Evolutionary conservation across 176 grass and related monocot species (phyloP).

Genomic region (Carex kokanica): DNA sequence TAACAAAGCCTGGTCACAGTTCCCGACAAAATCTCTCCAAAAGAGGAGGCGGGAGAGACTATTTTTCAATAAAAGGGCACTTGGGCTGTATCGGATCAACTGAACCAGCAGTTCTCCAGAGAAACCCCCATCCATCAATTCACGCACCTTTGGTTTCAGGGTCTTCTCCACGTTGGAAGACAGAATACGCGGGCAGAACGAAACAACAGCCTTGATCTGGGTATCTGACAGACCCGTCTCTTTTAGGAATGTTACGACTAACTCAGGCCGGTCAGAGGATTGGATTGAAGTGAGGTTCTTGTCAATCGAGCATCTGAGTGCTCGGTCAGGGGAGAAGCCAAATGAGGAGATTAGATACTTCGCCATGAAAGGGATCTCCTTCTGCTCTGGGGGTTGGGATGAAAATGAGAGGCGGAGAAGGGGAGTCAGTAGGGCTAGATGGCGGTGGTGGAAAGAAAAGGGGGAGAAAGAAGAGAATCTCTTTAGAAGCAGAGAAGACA

Average conservation of each 20-base stretch:
- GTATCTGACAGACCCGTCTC: conserved; percentile 2
- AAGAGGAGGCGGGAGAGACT: background rate
- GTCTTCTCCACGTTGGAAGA: conserved; percentile 2
- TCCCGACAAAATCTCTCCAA: conserved; percentile 13
- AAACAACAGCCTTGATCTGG: background rate
- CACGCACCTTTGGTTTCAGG: conserved; percentile 6
- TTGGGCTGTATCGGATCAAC: background rate
- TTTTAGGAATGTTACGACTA: background rate
- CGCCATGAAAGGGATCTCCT: background rate
- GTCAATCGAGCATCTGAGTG: background rate
- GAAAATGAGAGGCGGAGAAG: background rate
- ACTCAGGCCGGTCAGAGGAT: background rate
- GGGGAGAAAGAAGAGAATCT: background rate
- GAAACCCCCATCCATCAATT: background rate
- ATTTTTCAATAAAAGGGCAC: background rate
- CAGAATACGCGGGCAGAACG: background rate
- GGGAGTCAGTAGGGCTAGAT: background rate
- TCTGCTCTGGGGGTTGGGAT: background rate
- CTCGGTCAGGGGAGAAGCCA: background rate
- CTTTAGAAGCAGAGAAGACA: conserved; percentile 9
- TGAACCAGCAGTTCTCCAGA: background rate
- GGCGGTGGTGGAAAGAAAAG: background rate
- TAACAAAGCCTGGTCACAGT: background rate
- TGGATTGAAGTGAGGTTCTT: background rate
- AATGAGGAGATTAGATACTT: background rate